phyloP scores from a whole-genome alignment of 768 basidiomycete genomes.

The Pholiota conissans region DNA sequence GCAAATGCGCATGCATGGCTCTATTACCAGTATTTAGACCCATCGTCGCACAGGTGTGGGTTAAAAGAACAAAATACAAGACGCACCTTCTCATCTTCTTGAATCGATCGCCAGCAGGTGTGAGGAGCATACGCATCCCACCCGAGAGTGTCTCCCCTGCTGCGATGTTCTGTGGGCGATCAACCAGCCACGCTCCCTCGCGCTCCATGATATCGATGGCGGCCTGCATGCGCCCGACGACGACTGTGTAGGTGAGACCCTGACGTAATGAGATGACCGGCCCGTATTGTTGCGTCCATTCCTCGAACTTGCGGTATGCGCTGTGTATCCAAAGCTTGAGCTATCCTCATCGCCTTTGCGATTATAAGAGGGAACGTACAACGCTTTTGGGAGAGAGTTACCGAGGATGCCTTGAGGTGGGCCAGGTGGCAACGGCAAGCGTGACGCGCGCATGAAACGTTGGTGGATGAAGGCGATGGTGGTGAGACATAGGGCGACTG shows the following conservation, averaged over 20 bases:
- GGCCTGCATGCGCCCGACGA: conserved; percentile 53
- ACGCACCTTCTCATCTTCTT: conserved; percentile 59
- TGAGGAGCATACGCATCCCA: conserved; percentile 57
- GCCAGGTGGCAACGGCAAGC: conserved; percentile 40
- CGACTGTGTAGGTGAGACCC: conserved; percentile 43
- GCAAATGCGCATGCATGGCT: conserved; percentile 59
- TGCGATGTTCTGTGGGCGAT: conserved; percentile 55
- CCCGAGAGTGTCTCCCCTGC: conserved; percentile 61
- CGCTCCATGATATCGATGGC: conserved; percentile 69
- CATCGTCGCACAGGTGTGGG: no score
- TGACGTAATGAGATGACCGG: conserved; percentile 58
- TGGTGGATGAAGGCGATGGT: conserved; percentile 30
- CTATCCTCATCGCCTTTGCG: background rate
- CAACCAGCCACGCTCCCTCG: conserved; percentile 56
- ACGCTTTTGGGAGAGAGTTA: conserved; percentile 37
- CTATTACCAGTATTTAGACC: no score
- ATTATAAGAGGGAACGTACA: conserved; percentile 27
- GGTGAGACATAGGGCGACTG: conserved; percentile 28
- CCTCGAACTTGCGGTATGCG: conserved; percentile 52
- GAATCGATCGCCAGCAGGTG: conserved; percentile 57
- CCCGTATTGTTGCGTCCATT: conserved; percentile 62
- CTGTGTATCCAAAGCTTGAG: conserved; percentile 21
- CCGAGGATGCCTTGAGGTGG: conserved; percentile 44
- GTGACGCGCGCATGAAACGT: conserved; percentile 18
- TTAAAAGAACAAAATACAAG: no score